phyloP scores from a whole-genome alignment of 2,329 filamentous ascomycete species.

The Pseudogymnoascus sp. region DNA sequence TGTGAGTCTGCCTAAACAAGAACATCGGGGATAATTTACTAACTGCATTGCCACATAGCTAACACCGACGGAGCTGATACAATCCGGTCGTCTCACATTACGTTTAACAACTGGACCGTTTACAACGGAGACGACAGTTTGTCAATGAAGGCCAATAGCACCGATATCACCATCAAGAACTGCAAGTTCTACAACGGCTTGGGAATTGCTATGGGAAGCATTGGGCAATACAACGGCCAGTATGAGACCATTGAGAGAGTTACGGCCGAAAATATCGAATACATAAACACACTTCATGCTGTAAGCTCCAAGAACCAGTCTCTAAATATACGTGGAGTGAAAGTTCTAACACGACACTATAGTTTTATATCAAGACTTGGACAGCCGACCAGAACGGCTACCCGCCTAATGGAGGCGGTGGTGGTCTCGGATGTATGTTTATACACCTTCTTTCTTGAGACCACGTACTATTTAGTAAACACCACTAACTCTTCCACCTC shows the following conservation, averaged over 20 bases:
- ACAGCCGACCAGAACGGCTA: slow-evolving; percentile 41
- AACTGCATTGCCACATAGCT: slow-evolving; percentile 10
- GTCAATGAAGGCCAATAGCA: slow-evolving; percentile 46
- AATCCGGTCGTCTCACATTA: slow-evolving; percentile 43
- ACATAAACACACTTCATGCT: slow-evolving; percentile 38
- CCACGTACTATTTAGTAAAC: not conserved
- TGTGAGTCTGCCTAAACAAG: not conserved
- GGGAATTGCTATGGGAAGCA: slow-evolving; percentile 48
- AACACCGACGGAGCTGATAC: slow-evolving; percentile 42
- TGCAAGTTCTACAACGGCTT: slow-evolving; percentile 40
- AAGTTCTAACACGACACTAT: not conserved
- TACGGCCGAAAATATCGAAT: slow-evolving; percentile 38
- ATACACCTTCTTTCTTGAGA: not conserved
- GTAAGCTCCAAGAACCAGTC: slow-evolving; percentile 15
- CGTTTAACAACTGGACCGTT: slow-evolving; percentile 41
- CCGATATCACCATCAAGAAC: slow-evolving; percentile 43
- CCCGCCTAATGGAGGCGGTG: slow-evolving; percentile 50
- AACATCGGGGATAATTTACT: not conserved
- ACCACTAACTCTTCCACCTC: not conserved
- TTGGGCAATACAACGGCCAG: slow-evolving; percentile 43
- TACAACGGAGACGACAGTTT: slow-evolving; percentile 47
- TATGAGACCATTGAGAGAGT: slow-evolving; percentile 44
- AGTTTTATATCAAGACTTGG: slow-evolving; percentile 49
- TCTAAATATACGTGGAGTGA: not conserved
- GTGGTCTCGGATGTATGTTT: slow-evolving; percentile 37